Evolutionary conservation across 2,329 filamentous ascomycete species (phyloP).

Genomic region (Alternaria viburni): DNA sequence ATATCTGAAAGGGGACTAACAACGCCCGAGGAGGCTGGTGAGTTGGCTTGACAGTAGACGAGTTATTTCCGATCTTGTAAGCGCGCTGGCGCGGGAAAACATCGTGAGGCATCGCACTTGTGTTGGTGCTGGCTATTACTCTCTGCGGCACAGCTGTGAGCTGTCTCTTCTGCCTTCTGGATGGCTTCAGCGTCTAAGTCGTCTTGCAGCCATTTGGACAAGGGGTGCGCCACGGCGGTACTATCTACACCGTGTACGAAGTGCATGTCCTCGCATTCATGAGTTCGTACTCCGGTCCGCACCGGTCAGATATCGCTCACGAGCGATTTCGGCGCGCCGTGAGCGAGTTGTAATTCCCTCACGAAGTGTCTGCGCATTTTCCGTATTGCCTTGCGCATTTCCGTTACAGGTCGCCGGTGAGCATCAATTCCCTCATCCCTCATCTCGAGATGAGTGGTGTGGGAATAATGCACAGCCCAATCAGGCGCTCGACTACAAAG

Average conservation of each 20-base stretch:
- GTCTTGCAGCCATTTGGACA: background rate
- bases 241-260: background rate
- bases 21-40: conserved; percentile 10
- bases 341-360: background rate
- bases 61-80: conserved; percentile 10
- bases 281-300: background rate
- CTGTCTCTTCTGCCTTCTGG: background rate
- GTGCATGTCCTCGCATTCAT: background rate
- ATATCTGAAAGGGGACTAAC: background rate
- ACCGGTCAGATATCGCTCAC: background rate
- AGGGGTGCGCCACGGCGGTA: background rate
- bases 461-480: conserved; percentile 14
- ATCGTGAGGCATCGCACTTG: background rate
- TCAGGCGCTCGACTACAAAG: background rate
- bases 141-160: background rate
- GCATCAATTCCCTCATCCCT: background rate
- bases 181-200: background rate
- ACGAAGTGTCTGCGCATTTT: background rate
- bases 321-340: background rate
- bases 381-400: background rate
- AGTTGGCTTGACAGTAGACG: background rate
- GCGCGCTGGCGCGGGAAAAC: conserved; percentile 1
- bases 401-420: conserved; percentile 7
- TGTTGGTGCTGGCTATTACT: conserved; percentile 12
- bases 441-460: background rate